phyloP scores from a whole-genome alignment of 2,329 filamentous ascomycete genomes.

The Cladosporium sp. region DNA sequence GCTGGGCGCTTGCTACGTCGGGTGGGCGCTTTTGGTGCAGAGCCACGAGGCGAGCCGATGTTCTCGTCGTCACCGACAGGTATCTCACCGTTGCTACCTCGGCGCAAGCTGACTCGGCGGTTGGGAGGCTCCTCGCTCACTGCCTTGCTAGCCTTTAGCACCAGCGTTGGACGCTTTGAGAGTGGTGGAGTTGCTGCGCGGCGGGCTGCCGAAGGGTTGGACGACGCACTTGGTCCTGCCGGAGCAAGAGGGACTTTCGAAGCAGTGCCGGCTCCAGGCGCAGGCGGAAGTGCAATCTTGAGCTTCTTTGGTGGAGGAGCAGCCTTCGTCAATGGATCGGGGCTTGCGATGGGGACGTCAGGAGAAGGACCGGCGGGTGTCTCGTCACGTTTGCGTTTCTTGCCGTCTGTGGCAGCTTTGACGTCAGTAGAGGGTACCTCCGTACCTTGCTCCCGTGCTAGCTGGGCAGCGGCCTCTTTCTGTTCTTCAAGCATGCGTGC shows the following conservation, averaged over 20 bases:
- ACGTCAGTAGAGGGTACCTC: constrained; percentile 7
- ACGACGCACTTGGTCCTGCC: constrained; percentile 39
- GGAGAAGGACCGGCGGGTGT: constrained; percentile 33
- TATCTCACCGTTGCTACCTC: constrained; percentile 40
- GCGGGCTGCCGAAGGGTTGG: constrained; percentile 25
- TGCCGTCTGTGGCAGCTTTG: constrained; percentile 26
- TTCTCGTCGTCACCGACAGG: constrained; percentile 17
- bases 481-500: constrained; percentile 58
- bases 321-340: constrained; percentile 25
- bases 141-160: constrained; percentile 46
- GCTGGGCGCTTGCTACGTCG: constrained; percentile 68
- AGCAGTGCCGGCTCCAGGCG: constrained; percentile 19
- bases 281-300: constrained; percentile 30
- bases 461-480: constrained; percentile 35
- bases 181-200: constrained; percentile 31
- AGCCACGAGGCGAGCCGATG: constrained; percentile 19
- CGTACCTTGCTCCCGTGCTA: constrained; percentile 35
- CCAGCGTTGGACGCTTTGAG: constrained; percentile 35
- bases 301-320: constrained; percentile 37
- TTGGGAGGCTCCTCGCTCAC: constrained; percentile 51
- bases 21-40: constrained; percentile 24
- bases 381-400: constrained; percentile 59
- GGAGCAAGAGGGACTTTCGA: constrained; percentile 47
- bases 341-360: constrained; percentile 20
- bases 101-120: constrained; percentile 43